Evolutionary conservation across 371 early-diverging fungal genomes (phyloP), one percentile per base, ranked within the genome.

Genomic region (Lichtheimia hyalospora): DNA sequence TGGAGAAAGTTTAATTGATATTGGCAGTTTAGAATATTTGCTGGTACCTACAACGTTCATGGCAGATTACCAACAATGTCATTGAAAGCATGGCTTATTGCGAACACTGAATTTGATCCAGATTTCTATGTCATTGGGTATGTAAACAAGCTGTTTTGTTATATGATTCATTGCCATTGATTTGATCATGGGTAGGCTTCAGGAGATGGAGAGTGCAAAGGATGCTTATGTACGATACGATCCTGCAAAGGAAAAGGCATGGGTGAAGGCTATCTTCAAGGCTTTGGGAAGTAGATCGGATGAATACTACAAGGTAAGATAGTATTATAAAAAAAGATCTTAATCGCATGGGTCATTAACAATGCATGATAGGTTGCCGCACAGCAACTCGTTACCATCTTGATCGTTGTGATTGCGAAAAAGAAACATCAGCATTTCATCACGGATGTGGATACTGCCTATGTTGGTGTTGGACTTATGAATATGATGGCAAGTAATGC

Each of bases 1-100:
- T 20, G 34, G 46, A 16, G 16, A 46, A 46, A 46, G 46, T 46
- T 46, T 18, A 46, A 16, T 43, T 20, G 21, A 5, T 25, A 24
- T 46, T 46, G 46, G 46, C 46, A 34, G 34, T 21, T 58, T 61
- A 87, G 89, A 41, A 74, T 89, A 1, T 92, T 94, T 73, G 84
- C 88, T 0, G 95, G 95, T 1, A 92, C 96, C 0, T 96, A 93
- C 91, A 96, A 96, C 64, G 94, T 95, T 14, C 93, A 93, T 69
- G 95, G 94, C 5, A 79, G 81, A n/a, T 62, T 74, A 12, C 84
- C 91, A 0, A 74, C 82, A 4, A 73, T 84, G 24, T 63, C 84
- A 0, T 44, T 95, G 15, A 61, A 68, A 3, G 62, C 82, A 10
- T 96, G 95, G 96, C 67, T 94, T 2, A 65, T 27, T 52, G 58